Evolutionary conservation across 768 basidiomycete genomes (phyloP).

Genomic region (Botryobasidium botryosum): DNA sequence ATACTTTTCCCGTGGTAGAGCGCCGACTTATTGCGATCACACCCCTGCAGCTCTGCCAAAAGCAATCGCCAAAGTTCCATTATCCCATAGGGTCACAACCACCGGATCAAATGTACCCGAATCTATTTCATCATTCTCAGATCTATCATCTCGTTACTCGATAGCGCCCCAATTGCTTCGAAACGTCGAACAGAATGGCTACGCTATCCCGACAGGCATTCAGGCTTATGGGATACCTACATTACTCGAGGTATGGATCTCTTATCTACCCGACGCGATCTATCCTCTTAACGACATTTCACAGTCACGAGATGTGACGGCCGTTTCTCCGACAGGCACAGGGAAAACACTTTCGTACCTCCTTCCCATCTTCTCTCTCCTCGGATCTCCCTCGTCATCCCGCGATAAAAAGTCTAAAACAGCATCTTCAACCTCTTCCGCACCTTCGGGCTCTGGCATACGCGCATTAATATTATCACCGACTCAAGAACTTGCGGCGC

Average conservation of each 20-base stretch:
- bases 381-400: slow-evolving; percentile 35
- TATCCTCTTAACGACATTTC: not conserved
- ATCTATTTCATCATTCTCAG: slow-evolving; percentile 39
- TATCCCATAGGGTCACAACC: slow-evolving; percentile 44
- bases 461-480: slow-evolving; percentile 76
- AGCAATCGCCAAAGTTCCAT: slow-evolving; percentile 1
- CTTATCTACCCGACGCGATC: not conserved
- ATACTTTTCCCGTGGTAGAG: not conserved
- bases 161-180: slow-evolving; percentile 41
- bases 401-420: no score
- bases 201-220: slow-evolving; percentile 57
- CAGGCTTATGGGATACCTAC: slow-evolving; percentile 70
- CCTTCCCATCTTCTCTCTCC: slow-evolving; percentile 53
- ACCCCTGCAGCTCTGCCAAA: no score
- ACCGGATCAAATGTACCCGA: slow-evolving; percentile 59
- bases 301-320: slow-evolving; percentile 71
- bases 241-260: slow-evolving; percentile 44
- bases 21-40: no score
- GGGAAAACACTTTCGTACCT: slow-evolving; percentile 94
- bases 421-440: slow-evolving; percentile 24
- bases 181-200: slow-evolving; percentile 46
- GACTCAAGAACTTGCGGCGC: slow-evolving; percentile 88
- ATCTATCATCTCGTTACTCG: slow-evolving; percentile 38
- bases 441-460: slow-evolving; percentile 35
- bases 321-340: slow-evolving; percentile 92